Conservation (phyloP, 805 yeast genomes). For the Ogataea ganodermae region DNA sequence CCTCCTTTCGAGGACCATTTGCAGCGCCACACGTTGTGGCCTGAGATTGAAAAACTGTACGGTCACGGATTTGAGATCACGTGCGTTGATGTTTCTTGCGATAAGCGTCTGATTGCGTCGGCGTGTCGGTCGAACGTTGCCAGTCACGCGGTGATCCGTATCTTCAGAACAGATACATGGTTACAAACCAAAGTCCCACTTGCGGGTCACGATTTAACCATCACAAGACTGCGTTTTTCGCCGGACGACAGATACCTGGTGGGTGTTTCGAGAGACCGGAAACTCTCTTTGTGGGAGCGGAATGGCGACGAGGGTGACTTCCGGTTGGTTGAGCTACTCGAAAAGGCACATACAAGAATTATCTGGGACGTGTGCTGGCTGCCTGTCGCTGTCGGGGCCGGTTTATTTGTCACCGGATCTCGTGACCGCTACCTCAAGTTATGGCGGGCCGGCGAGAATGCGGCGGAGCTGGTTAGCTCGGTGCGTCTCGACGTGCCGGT, state of each 20-base stretch:
- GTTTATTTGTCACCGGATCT: conserved; percentile 76
- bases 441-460: conserved; percentile 48
- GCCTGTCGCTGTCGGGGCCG: conserved; percentile 44
- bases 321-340: conserved; percentile 34
- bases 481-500: conserved; percentile 57
- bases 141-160: conserved; percentile 81
- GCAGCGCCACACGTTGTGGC: conserved; percentile 91
- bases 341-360: conserved; percentile 86
- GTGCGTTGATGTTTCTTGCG: conserved; percentile 70
- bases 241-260: conserved; percentile 62
- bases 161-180: conserved; percentile 59
- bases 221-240: conserved; percentile 80
- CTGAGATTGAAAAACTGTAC: conserved; percentile 90
- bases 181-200: conserved; percentile 67
- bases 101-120: conserved; percentile 68
- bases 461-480: conserved; percentile 39
- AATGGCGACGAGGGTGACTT: conserved; percentile 28
- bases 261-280: conserved; percentile 88
- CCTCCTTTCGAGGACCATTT: conserved; percentile 91
- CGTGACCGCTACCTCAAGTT: conserved; percentile 78
- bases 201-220: conserved; percentile 77
- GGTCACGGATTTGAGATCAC: conserved; percentile 98
- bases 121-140: conserved; percentile 88
- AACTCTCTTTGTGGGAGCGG: conserved; percentile 72
- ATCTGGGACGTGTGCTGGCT: conserved; percentile 96